Evolutionary conservation across 1,284 basidiomycete genomes (phyloP), one percentile per base, ranked within the genome.

Genomic region (Thecaphora frezii): DNA sequence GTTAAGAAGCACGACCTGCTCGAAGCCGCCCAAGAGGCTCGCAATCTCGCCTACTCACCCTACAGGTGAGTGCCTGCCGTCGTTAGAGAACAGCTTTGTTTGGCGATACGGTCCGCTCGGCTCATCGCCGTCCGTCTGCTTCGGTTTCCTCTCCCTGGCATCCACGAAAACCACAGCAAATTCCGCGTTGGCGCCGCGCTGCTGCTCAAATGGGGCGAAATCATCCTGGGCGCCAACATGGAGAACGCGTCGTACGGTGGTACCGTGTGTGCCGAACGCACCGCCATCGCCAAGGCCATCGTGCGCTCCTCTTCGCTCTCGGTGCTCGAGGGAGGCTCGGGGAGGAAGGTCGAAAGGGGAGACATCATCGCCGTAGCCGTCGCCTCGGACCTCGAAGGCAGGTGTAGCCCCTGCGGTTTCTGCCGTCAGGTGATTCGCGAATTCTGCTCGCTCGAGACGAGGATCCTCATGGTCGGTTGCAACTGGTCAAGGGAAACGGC

Each of bases 371-470:
- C 71, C 16, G 66, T 77, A 0, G 69, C 73, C 7, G 66, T 74
- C 2, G 53, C 66, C 3, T 66, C 69, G 30, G 72, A 74, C 40
- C 50, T 65, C 19, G 46, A 67, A 25, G 63, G 54, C 33, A 66
- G 68, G 21, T 77, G 73, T 45, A 61, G 71, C 33, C 76, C 76
- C 2, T 97, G 93, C 76, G 93, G 93, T 16, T 86, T 94, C 61
- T 97, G 93, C 73, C 87, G 92, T 8, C 93, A 97, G 78, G 85
- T 93, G 50, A 85, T 96, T 48, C 86, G 90, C 50, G 93, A 97
- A 79, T 96, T 96, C 78, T 91, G 90, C 73, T 51, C 44, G 23
- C 26, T 59, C 23, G 80, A 86, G 37, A 88, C 89, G 82, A 90
- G 90, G 0, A 84, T 96, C 48, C 82, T 89, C 36, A 86, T 96